These are phyloP conservation scores for Drosera capensis DNA, from an alignment of 148 eudicot species.

Conservation along the genomic window DNA sequence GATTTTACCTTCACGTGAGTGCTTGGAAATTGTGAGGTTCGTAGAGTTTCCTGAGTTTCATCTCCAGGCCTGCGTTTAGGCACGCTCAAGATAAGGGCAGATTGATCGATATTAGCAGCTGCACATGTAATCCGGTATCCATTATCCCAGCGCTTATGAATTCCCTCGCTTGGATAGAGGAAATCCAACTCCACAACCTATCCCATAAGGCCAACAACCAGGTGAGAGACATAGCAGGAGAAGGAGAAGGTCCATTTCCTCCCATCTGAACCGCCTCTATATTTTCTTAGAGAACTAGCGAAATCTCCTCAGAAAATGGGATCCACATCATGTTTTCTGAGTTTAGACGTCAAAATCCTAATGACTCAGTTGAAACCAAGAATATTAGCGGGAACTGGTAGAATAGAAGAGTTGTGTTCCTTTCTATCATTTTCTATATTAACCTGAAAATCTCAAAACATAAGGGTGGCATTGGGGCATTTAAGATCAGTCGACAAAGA, in stretches of 20 bases:
- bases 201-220: neutral
- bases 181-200: slow-evolving; percentile 89
- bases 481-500: too few species aligned
- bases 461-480: too few species aligned
- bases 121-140: slow-evolving; percentile 71
- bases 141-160: slow-evolving; percentile 76
- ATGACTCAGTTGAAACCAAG: too few species aligned
- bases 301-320: too few species aligned
- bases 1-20: slow-evolving; percentile 68
- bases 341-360: too few species aligned
- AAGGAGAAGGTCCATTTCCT: neutral
- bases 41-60: slow-evolving; percentile 82
- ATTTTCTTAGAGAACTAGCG: neutral
- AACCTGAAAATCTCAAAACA: too few species aligned
- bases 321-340: too few species aligned
- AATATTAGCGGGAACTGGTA: too few species aligned
- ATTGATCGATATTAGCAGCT: slow-evolving; percentile 71
- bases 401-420: too few species aligned
- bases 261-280: neutral
- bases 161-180: slow-evolving; percentile 85
- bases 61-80: slow-evolving; percentile 66
- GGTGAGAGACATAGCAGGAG: neutral
- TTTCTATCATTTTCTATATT: too few species aligned
- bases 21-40: slow-evolving; percentile 88
- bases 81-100: slow-evolving; percentile 78